Conservation (phyloP, 306 rosid genomes). For the Quillaja saponaria region DNA sequence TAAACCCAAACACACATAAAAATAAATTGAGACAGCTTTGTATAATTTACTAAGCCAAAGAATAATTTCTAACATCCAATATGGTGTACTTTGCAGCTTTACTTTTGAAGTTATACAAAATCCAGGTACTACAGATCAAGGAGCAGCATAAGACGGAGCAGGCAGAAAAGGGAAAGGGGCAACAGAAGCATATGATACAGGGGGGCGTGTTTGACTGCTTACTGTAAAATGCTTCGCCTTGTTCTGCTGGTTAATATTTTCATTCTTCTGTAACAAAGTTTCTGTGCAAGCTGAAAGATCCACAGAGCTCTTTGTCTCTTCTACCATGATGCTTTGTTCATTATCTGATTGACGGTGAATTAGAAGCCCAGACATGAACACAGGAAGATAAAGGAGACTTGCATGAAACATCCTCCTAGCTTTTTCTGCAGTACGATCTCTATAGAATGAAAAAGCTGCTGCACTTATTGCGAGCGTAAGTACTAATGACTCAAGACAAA, state of each 20-base stretch:
- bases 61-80: too few species aligned
- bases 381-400: constrained; percentile 91
- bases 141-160: constrained; percentile 56
- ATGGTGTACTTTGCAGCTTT: too few species aligned
- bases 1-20: too few species aligned
- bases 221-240: constrained; percentile 21
- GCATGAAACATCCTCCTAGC: constrained; percentile 93
- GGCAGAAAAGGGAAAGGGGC: constrained; percentile 96
- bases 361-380: constrained; percentile 85
- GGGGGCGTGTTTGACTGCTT: constrained; percentile 46
- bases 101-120: too few species aligned
- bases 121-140: constrained; percentile 24
- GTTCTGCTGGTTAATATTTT: constrained; percentile 25
- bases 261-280: constrained; percentile 29
- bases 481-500: constrained; percentile 75
- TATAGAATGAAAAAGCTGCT: constrained; percentile 74
- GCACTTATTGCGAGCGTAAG: constrained; percentile 85
- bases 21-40: too few species aligned
- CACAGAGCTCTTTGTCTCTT: constrained; percentile 23
- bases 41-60: too few species aligned
- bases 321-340: constrained; percentile 41
- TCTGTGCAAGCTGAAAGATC: constrained; percentile 33
- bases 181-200: constrained; percentile 79
- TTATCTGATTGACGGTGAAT: constrained; percentile 67
- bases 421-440: constrained; percentile 65